These are phyloP conservation scores for Metschnikowia picachoensis DNA, from an alignment of 805 yeast species.

Conservation along the genomic window DNA sequence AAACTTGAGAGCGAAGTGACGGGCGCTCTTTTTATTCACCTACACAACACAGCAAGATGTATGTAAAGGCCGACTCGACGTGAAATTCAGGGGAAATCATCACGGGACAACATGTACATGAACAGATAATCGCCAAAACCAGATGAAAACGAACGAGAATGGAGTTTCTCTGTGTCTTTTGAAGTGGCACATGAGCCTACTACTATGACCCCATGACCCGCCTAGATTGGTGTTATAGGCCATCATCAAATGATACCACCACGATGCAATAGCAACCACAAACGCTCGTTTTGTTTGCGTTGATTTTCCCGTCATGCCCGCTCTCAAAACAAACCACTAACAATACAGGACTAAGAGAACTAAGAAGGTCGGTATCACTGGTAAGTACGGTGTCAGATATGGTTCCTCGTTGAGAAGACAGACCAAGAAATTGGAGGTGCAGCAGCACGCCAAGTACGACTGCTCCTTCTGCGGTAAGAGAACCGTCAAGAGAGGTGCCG, in stretches of 20 bases:
- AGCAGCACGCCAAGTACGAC: slow-evolving; percentile 98
- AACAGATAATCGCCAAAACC: too few species aligned
- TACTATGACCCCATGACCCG: background rate
- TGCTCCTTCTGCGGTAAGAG: slow-evolving; percentile 99
- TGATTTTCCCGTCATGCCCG: too few species aligned
- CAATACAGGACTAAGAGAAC: slow-evolving; percentile 96
- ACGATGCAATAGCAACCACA: background rate
- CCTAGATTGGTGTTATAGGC: background rate
- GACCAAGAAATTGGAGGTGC: slow-evolving; percentile 98
- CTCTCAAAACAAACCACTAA: slow-evolving; percentile 32
- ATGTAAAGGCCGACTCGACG: slow-evolving; percentile 9
- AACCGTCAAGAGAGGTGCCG: slow-evolving; percentile 94
- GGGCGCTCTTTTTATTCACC: slow-evolving; percentile 12
- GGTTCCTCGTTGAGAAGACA: slow-evolving; percentile 99
- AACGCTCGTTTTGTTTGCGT: too few species aligned
- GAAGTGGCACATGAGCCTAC: background rate
- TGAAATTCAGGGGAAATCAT: too few species aligned
- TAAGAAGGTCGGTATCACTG: slow-evolving; percentile 99
- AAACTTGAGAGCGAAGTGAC: slow-evolving; percentile 10
- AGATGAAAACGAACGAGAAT: too few species aligned
- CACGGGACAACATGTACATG: background rate
- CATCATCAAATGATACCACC: background rate
- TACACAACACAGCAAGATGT: slow-evolving; percentile 20
- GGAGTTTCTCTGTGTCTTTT: too few species aligned
- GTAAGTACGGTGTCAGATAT: slow-evolving; percentile 99